Evolutionary conservation across 208 protist genomes (phyloP), one percentile per base, ranked within the genome.

Genomic region (Trypanosoma vivax): DNA sequence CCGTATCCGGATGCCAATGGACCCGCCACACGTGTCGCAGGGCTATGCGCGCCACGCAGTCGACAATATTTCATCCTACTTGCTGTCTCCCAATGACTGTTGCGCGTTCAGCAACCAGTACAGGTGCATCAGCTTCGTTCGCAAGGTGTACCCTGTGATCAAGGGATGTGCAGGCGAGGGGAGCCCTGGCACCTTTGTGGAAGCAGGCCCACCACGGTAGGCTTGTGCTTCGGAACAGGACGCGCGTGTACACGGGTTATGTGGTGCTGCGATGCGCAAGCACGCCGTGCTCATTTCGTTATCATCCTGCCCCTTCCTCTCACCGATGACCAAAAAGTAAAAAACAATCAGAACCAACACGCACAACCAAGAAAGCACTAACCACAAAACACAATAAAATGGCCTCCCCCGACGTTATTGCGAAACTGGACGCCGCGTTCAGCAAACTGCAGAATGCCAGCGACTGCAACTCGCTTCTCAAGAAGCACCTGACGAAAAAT

Each of bases 1-100:
- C 25, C 69, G 74, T 18, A 60, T 83, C 5, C 67, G 83, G 52
- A 80, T 85, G 70, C 76, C 79, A 14, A 60, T 88, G 30, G 78
- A 86, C 50, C 65, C 83, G 5, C 83, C 83, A 27, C 50, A 84
- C 59, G 63, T 68, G 19, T 23, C 47, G 21, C 83, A 91, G 49
- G 83, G 83, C 28, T 91, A 91, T 50, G 37, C 18, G 9, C 64
- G 70, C 39, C 37, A 50, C 30, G 75, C 78, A 66, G 50, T 76
- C 14, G 83, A 91, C 50, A 72, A 79, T 33, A 60, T 91, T 41
- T 88, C 79, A 0, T 37, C 60, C 14, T 77, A 55, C 48, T 50
- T 88, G 4, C 61, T 91, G 42, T 50, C 58, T 9, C 60, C 66
- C 1, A 88, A 86, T 50, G 83, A 91, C 55, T 76, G 66, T 28